Percentiles rank a stretch among this genome's conserved stretches.
Conservation (phyloP, 306 rosid genomes). For the Inga laurina region DNA sequence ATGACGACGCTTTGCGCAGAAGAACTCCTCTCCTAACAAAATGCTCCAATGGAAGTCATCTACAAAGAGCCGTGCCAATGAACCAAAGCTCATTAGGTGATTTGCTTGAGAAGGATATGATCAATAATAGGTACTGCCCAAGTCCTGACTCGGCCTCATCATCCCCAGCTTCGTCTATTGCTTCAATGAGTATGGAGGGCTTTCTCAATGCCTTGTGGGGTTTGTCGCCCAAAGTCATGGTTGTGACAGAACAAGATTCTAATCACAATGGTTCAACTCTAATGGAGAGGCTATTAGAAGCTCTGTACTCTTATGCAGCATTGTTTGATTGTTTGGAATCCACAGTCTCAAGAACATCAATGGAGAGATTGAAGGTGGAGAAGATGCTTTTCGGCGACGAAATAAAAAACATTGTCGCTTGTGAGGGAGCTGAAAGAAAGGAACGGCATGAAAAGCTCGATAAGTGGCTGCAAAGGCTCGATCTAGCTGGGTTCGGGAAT, state of each 20-base stretch:
- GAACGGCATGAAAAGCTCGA: conserved; percentile 85
- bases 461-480: conserved; percentile 77
- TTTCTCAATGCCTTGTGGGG: conserved; percentile 80
- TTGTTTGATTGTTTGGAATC: conserved; percentile 88
- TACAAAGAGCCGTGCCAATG: conserved; percentile 46
- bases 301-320: conserved; percentile 81
- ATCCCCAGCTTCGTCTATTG: conserved; percentile 48
- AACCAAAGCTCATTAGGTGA: conserved; percentile 61
- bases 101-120: conserved; percentile 68
- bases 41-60: conserved; percentile 50
- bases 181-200: conserved; percentile 51
- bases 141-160: conserved; percentile 79
- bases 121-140: conserved; percentile 53
- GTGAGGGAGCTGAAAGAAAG: conserved; percentile 84
- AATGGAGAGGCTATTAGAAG: conserved; percentile 83
- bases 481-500: conserved; percentile 63
- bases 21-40: conserved; percentile 45
- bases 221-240: conserved; percentile 77
- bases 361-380: conserved; percentile 84
- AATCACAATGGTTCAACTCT: conserved; percentile 78
- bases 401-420: conserved; percentile 83
- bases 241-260: conserved; percentile 79
- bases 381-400: conserved; percentile 90
- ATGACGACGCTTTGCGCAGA: conserved; percentile 58
- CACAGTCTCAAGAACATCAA: conserved; percentile 68